A percentile compares a stretch with the other conserved stretches of the same genome.
Conservation (phyloP, 768 basidiomycete genomes). For the Clitopilus passeckerianus region DNA sequence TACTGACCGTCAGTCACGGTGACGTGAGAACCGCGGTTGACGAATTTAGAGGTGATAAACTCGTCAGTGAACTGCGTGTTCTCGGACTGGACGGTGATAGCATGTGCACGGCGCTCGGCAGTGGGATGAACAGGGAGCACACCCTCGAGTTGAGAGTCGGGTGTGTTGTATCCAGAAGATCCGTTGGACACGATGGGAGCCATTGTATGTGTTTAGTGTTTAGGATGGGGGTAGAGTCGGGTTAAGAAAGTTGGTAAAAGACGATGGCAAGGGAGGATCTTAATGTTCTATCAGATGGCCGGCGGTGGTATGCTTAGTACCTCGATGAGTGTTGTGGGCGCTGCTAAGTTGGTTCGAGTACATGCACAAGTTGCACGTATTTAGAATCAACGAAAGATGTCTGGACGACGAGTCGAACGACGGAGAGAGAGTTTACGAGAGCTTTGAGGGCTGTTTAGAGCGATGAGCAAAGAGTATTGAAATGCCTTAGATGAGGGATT, state of each 20-base stretch:
- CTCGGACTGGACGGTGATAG: conserved; percentile 77
- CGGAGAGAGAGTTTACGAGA: not conserved
- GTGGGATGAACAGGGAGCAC: conserved; percentile 78
- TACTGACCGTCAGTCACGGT: conserved; percentile 69
- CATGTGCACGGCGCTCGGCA: conserved; percentile 69
- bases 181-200: conserved; percentile 38
- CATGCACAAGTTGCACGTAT: conserved; percentile 65
- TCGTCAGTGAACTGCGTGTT: conserved; percentile 79
- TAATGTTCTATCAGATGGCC: conserved; percentile 53
- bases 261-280: conserved; percentile 23
- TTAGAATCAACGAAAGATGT: conserved; percentile 16
- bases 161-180: conserved; percentile 70
- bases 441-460: not conserved
- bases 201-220: conserved; percentile 29
- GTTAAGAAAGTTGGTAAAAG: conserved; percentile 20
- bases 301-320: conserved; percentile 76
- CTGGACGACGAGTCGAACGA: conserved; percentile 1
- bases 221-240: conserved; percentile 4
- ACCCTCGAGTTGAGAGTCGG: conserved; percentile 67
- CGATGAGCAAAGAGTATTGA: not conserved
- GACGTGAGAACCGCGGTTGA: conserved; percentile 75
- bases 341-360: conserved; percentile 93
- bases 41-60: conserved; percentile 77
- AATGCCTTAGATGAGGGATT: not conserved
- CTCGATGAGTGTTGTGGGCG: conserved; percentile 85